These are phyloP conservation scores for Paratrypanosoma confusum DNA, from an alignment of 208 protist species.

Conservation along the genomic window DNA sequence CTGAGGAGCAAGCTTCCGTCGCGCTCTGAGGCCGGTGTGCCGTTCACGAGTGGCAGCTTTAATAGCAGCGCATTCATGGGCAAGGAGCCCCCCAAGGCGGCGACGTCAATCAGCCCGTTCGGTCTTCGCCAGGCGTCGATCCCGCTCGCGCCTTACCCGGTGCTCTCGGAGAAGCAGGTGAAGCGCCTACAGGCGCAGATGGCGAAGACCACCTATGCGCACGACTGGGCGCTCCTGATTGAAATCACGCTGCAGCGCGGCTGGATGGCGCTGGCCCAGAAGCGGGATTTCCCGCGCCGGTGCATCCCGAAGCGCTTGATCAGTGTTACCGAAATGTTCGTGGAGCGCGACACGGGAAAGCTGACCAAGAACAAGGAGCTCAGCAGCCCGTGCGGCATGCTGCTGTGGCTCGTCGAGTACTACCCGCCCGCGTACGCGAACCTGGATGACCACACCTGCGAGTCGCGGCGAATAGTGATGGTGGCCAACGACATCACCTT, in stretches of 20 bases:
- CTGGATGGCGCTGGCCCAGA: constrained; percentile 53
- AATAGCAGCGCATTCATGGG: not conserved
- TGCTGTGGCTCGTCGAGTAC: constrained; percentile 89
- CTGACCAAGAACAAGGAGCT: constrained; percentile 9
- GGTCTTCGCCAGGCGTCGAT: not conserved
- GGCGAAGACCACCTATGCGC: constrained; percentile 89
- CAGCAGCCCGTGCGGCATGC: constrained; percentile 79
- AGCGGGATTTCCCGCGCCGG: constrained; percentile 13
- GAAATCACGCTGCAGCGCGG: constrained; percentile 57
- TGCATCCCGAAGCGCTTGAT: constrained; percentile 24
- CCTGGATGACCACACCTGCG: constrained; percentile 9
- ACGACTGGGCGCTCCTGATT: constrained; percentile 93
- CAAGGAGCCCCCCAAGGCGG: constrained; percentile 18
- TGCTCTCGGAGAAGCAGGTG: constrained; percentile 34
- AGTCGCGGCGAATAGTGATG: constrained; percentile 86
- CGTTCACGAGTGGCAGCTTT: not conserved
- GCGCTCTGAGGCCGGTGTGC: constrained; percentile 8
- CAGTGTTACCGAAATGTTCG: constrained; percentile 33
- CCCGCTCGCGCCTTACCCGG: constrained; percentile 60
- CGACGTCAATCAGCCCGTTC: not conserved
- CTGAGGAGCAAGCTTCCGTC: constrained; percentile 22
- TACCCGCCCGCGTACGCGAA: constrained; percentile 85
- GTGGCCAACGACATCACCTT: constrained; percentile 98
- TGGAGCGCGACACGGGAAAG: constrained; percentile 16
- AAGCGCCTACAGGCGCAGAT: constrained; percentile 80